Evolutionary conservation across 2,329 filamentous ascomycete genomes (phyloP).

Genomic region (Aureobasidium lini): DNA sequence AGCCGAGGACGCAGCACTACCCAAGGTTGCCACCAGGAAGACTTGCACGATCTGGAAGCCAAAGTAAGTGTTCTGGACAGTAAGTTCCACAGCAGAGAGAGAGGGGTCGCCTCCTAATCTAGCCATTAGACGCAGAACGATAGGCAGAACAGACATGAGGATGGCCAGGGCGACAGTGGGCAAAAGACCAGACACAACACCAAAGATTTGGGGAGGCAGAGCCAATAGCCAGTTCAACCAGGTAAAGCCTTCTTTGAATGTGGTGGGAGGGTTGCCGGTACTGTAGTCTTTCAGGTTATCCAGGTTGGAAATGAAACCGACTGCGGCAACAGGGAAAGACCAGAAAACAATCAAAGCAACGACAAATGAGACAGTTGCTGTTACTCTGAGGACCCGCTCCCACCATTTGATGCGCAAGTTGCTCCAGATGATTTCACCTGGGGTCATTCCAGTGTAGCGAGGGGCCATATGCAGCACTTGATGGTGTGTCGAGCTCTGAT

Average conservation of each 20-base stretch:
- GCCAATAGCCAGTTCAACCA: constrained; percentile 68
- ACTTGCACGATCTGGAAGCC: constrained; percentile 85
- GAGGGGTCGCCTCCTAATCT: constrained; percentile 75
- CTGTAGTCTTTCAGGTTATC: constrained; percentile 44
- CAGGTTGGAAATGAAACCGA: constrained; percentile 82
- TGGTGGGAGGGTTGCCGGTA: constrained; percentile 3
- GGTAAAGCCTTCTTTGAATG: constrained; percentile 7
- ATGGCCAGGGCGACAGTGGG: constrained; percentile 72
- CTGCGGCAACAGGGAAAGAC: constrained; percentile 65
- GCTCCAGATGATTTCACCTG: constrained; percentile 79
- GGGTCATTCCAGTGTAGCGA: constrained; percentile 74
- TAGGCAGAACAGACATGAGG: constrained; percentile 78
- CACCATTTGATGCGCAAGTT: constrained; percentile 62
- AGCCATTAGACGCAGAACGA: constrained; percentile 73
- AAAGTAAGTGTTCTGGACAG: constrained; percentile 88
- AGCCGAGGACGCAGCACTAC: constrained; percentile 70
- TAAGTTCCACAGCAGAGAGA: constrained; percentile 71
- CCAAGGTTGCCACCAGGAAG: constrained; percentile 78
- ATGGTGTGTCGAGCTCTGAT: constrained; percentile 80
- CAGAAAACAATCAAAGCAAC: constrained; percentile 80
- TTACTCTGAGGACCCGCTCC: constrained; percentile 65
- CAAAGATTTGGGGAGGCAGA: constrained; percentile 64
- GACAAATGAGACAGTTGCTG: constrained; percentile 64
- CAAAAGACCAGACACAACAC: constrained; percentile 76
- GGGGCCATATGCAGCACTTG: constrained; percentile 80